These are phyloP conservation scores for Aristolochia fimbriata DNA, from an alignment of 164 flowering plant species.

Conservation along the genomic window DNA sequence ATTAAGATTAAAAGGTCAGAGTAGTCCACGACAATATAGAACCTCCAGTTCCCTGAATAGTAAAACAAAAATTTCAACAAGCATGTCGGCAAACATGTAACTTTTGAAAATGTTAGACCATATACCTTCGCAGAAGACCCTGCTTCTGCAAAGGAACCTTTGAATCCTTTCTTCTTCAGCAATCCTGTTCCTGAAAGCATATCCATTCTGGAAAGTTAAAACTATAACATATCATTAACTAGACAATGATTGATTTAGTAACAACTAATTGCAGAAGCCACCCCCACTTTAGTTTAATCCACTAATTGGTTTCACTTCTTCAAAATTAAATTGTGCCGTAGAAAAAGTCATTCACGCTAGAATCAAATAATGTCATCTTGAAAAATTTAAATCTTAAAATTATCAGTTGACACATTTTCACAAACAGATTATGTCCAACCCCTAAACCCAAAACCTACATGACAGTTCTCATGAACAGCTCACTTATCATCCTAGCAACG, in stretches of 20 bases:
- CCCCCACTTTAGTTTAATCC: background rate
- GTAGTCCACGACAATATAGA: background rate
- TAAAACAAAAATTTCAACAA: background rate
- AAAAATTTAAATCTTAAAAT: background rate
- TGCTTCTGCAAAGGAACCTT: conserved; percentile 80
- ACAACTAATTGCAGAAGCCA: background rate
- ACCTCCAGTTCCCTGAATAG: background rate
- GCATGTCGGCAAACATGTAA: background rate
- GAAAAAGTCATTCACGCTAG: background rate
- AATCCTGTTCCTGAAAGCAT: conserved; percentile 59
- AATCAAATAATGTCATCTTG: no score
- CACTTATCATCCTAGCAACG: no score
- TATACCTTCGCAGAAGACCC: conserved; percentile 83
- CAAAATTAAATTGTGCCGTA: background rate
- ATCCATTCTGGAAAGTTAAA: background rate
- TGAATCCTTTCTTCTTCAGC: conserved; percentile 72
- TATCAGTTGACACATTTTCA: background rate
- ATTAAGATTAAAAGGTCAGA: background rate
- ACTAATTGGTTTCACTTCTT: background rate
- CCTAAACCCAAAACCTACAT: background rate
- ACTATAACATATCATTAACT: background rate
- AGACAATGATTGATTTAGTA: background rate
- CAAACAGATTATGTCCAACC: background rate
- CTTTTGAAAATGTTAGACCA: background rate
- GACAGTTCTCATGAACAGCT: background rate